A percentile compares a stretch with the other conserved stretches of the same genome.
phyloP scores from a whole-genome alignment of 768 basidiomycete species.

The Cystofilobasidium bisporidii region DNA sequence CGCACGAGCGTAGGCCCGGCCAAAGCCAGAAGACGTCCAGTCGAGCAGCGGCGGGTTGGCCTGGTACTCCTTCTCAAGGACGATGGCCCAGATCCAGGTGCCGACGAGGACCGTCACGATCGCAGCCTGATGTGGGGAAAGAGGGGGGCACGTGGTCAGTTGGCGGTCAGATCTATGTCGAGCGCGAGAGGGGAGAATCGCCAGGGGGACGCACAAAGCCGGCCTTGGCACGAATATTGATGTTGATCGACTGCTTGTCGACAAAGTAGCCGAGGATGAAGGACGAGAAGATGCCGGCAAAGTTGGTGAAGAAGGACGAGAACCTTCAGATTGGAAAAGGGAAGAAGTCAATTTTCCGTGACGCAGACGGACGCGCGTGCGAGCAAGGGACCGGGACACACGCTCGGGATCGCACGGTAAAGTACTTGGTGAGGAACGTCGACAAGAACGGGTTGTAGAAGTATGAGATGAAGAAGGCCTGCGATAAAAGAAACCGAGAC shows the following conservation, averaged over 20 bases:
- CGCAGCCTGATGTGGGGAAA: too few species aligned
- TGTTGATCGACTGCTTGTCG: slow-evolving; percentile 28
- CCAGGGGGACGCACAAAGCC: neutral
- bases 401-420: slow-evolving; percentile 20
- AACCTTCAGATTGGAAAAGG: slow-evolving; percentile 8
- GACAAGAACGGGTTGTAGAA: slow-evolving; percentile 13
- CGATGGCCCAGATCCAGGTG: slow-evolving; percentile 34
- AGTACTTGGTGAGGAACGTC: slow-evolving; percentile 16
- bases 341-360: slow-evolving; percentile 22
- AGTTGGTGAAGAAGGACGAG: slow-evolving; percentile 35
- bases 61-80: slow-evolving; percentile 31
- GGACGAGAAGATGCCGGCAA: slow-evolving; percentile 35
- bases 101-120: slow-evolving; percentile 29
- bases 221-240: slow-evolving; percentile 22
- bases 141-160: too few species aligned
- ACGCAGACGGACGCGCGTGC: too few species aligned
- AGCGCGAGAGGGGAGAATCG: neutral
- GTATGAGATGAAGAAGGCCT: slow-evolving; percentile 20
- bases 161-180: too few species aligned
- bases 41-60: neutral
- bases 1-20: neutral
- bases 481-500: neutral
- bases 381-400: too few species aligned
- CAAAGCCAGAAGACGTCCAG: neutral
- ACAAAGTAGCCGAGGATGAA: slow-evolving; percentile 34